phyloP scores from a whole-genome alignment of 2,329 filamentous ascomycete species.

The Fusarium paranaense region DNA sequence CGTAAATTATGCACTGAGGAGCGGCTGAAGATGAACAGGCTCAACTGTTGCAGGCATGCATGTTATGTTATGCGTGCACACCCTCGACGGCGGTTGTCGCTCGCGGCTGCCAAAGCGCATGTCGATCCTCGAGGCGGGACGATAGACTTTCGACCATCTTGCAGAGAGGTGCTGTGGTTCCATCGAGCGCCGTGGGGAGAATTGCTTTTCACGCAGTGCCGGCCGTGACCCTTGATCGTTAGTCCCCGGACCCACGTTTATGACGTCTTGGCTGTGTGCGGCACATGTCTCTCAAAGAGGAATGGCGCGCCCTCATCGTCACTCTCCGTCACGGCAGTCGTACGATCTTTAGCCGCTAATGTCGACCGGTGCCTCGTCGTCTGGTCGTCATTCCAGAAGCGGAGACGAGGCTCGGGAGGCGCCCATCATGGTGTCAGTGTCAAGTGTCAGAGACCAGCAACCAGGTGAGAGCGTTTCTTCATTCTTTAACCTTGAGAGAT shows the following conservation, averaged over 20 bases:
- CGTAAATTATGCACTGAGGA: neutral
- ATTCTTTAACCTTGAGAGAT: neutral
- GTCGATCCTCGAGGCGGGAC: conserved; percentile 40
- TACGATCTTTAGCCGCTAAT: conserved; percentile 45
- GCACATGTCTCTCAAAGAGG: conserved; percentile 41
- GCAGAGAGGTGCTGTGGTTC: conserved; percentile 31
- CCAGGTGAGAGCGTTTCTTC: neutral
- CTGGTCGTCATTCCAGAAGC: conserved; percentile 38
- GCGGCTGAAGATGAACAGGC: conserved; percentile 10
- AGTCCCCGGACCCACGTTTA: conserved; percentile 41
- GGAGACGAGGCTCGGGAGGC: conserved; percentile 27
- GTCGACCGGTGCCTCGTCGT: conserved; percentile 36
- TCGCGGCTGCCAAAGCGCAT: conserved; percentile 33
- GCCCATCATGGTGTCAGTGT: conserved; percentile 14
- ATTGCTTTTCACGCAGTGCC: conserved; percentile 47
- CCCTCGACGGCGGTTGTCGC: conserved; percentile 25
- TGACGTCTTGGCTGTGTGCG: conserved; percentile 45
- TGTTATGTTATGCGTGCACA: conserved; percentile 35
- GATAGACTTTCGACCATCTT: conserved; percentile 40
- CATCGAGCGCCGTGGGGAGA: conserved; percentile 33
- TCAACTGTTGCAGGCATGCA: conserved; percentile 5
- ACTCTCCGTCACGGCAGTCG: conserved; percentile 42
- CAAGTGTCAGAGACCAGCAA: conserved; percentile 12
- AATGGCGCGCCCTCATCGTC: conserved; percentile 36
- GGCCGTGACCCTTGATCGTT: conserved; percentile 37